Base-by-base conservation (phyloP, 108 stramenopile genomes). In the Pseudonitzschia delicatissima region DNA sequence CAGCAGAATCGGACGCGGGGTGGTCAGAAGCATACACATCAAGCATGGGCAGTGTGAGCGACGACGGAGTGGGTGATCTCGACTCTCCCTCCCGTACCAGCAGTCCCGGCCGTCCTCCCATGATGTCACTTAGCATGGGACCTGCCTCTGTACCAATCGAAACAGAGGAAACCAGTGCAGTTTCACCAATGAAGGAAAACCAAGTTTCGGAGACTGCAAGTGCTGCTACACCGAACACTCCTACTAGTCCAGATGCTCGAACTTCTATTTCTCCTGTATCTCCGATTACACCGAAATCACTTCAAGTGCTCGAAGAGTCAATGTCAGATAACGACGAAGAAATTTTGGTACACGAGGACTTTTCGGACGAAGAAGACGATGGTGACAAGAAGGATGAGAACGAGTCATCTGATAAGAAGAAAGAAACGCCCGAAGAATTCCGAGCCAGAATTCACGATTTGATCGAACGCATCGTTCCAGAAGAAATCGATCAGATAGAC, bases 401-500 rank as follows among this genome's bases (percentile, higher is more conserved):
- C 20, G n/a, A 34, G 3, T n/a, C 17, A 4, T 6, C 7, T 11
- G 15, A 7, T 26, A 32, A 55, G 5, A 2, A 55, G 18, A 23
- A 8, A 6, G 11, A 31, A 33, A 31, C 31, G 5, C 31, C 53
- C 29, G 29, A 32, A 28, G 77, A 83, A 62, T 77, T 81, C 40
- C 63, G 82, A 45, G 66, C 74, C 9, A 76, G 85, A 76, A 80
- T 88, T 13, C 78, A 82, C 44, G 82, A 77, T 2, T 60, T 88
- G 13, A 80, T 88, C 26, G 47, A 73, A 42, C 67, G 74, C 18
- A 73, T 83, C 36, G 81, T 84, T 29, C 87, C 87, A 2, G 87
- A 88, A 29, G 87, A 88, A 65, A 60, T 77, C 18, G 87, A 85
- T 39, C 83, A 88, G 52, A 64, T 85, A 17, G 80, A 83, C 36